These are phyloP conservation scores for Starmerella gropengiesseri DNA, from an alignment of 805 yeast genomes.

Conservation along the genomic window DNA sequence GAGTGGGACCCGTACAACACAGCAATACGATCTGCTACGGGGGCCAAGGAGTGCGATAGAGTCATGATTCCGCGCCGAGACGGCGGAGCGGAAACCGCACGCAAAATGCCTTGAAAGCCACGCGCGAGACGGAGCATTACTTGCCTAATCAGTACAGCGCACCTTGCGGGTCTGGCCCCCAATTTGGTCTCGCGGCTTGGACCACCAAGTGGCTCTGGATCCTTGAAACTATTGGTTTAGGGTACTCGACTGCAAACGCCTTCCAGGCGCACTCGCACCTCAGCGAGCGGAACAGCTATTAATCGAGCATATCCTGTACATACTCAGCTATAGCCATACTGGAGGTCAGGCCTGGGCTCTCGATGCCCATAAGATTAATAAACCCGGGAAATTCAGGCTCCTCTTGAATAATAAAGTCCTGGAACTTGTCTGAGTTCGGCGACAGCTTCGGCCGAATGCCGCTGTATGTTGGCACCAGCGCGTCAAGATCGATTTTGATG, in stretches of 20 bases:
- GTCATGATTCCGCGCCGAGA: not conserved
- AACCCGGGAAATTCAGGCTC: slow-evolving; percentile 58
- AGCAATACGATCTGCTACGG: slow-evolving; percentile 28
- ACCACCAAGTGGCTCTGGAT: too few relatives aligned
- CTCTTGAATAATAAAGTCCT: slow-evolving; percentile 62
- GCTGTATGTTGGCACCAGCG: slow-evolving; percentile 55
- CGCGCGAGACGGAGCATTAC: too few relatives aligned
- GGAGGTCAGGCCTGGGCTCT: slow-evolving; percentile 82
- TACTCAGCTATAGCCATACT: slow-evolving; percentile 73
- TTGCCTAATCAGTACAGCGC: too few relatives aligned
- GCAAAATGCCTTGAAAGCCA: too few relatives aligned
- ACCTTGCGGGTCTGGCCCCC: too few relatives aligned
- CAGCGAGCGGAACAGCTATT: too few relatives aligned
- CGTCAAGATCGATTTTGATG: slow-evolving; percentile 44
- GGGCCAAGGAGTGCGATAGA: not conserved
- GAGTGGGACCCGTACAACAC: slow-evolving; percentile 76
- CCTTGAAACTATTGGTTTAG: too few relatives aligned
- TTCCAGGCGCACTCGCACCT: too few relatives aligned
- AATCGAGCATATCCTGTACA: slow-evolving; percentile 33
- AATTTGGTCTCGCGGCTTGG: too few relatives aligned
- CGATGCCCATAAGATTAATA: slow-evolving; percentile 70
- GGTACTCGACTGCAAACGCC: too few relatives aligned
- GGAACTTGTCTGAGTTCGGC: slow-evolving; percentile 39
- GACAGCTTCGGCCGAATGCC: slow-evolving; percentile 77
- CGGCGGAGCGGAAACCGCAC: too few relatives aligned